Conservation (phyloP, 768 basidiomycete genomes). For the Gelatoporia subvermispora region DNA sequence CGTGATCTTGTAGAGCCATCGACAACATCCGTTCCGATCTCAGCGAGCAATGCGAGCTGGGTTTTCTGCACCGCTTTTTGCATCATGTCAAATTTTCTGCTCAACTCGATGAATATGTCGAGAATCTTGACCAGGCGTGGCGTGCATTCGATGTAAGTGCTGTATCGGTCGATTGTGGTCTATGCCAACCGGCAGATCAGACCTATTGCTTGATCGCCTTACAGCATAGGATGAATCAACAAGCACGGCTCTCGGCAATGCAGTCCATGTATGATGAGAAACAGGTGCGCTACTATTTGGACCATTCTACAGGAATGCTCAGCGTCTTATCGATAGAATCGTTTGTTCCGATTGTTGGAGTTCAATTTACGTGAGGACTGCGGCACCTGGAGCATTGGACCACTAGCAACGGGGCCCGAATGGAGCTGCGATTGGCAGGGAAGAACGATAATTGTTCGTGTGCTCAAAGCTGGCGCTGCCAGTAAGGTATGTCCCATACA, state of each 20-base stretch:
- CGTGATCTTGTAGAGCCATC: neutral
- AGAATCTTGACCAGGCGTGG: slow-evolving; percentile 6
- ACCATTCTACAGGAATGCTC: neutral
- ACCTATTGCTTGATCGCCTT: slow-evolving; percentile 7
- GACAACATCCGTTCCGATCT: neutral
- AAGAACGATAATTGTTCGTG: slow-evolving; percentile 4
- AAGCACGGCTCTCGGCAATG: neutral
- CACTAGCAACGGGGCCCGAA: slow-evolving; percentile 1
- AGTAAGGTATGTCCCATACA: neutral
- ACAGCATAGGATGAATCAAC: slow-evolving; percentile 3
- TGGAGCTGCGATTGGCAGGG: slow-evolving; percentile 8
- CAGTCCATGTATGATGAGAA: slow-evolving; percentile 8
- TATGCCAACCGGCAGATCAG: neutral
- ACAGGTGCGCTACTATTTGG: neutral
- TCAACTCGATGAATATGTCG: slow-evolving; percentile 1
- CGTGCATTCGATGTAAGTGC: slow-evolving; percentile 6
- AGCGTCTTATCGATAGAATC: slow-evolving; percentile 1
- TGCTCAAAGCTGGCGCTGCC: neutral
- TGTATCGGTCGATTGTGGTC: neutral
- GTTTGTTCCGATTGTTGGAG: slow-evolving; percentile 7
- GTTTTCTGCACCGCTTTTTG: slow-evolving; percentile 4
- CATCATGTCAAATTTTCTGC: slow-evolving; percentile 1
- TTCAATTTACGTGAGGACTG: neutral
- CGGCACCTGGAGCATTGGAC: neutral
- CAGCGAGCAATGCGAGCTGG: neutral